Evolutionary conservation across 2,329 filamentous ascomycete genomes (phyloP).

Genomic region (Colletotrichum scovillei): DNA sequence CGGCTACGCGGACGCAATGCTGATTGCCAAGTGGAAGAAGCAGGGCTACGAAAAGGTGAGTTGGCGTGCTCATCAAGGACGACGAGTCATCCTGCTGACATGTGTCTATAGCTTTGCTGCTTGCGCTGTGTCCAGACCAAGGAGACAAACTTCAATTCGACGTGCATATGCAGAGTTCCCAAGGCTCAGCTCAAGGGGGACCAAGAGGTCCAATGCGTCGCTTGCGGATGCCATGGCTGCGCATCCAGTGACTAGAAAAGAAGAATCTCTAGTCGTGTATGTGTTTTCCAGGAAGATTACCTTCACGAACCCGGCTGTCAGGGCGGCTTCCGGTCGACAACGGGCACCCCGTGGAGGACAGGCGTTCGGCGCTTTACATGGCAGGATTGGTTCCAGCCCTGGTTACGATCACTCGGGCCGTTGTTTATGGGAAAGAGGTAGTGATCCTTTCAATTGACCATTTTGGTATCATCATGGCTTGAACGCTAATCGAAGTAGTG

Average conservation of each 20-base stretch:
- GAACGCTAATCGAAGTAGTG: slow-evolving; percentile 37
- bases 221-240: slow-evolving; percentile 92
- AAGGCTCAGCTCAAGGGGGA: slow-evolving; percentile 90
- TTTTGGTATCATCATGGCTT: slow-evolving; percentile 44
- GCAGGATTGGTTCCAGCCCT: not conserved
- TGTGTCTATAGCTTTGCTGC: slow-evolving; percentile 79
- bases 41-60: slow-evolving; percentile 95
- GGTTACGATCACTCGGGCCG: slow-evolving; percentile 17
- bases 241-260: slow-evolving; percentile 78
- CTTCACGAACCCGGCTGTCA: not conserved
- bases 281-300: not conserved
- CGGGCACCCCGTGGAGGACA: not conserved
- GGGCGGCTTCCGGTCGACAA: slow-evolving; percentile 7
- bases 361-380: slow-evolving; percentile 32
- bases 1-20: slow-evolving; percentile 90
- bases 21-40: slow-evolving; percentile 99
- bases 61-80: not conserved
- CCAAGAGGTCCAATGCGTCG: slow-evolving; percentile 92
- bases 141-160: slow-evolving; percentile 98
- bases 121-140: slow-evolving; percentile 98
- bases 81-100: slow-evolving; percentile 39
- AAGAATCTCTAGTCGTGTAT: not conserved
- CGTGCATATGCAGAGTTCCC: slow-evolving; percentile 96
- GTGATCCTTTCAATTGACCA: slow-evolving; percentile 48
- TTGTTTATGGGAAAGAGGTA: slow-evolving; percentile 47